Conservation (phyloP, 1,139 yeast species). For the Suhomyces anneliseae region DNA sequence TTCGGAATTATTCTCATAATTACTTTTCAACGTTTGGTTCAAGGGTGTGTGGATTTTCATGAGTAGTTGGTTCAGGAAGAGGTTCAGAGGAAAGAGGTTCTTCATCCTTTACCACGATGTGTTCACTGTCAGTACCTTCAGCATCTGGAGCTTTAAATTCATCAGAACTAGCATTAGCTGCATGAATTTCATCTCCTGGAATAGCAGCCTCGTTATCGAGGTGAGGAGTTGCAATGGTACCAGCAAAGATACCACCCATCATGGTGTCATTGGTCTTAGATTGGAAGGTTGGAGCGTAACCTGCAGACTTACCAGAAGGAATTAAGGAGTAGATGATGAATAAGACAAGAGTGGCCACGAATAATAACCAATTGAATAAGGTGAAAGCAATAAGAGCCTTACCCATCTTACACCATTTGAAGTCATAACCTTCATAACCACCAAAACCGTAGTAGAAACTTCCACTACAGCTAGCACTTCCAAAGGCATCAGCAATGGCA, state of each 20-base stretch:
- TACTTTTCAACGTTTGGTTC: background rate
- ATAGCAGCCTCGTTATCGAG: background rate
- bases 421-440: background rate
- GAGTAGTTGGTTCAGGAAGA: background rate
- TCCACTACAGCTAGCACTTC: conserved; percentile 20
- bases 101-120: background rate
- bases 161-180: background rate
- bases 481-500: conserved; percentile 26
- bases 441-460: background rate
- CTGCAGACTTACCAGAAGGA: conserved; percentile 16
- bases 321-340: conserved; percentile 22
- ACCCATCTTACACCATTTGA: conserved; percentile 22
- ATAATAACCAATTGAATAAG: conserved; percentile 31
- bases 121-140: background rate
- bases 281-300: background rate
- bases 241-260: conserved; percentile 5
- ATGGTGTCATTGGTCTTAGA: background rate
- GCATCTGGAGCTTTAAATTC: background rate
- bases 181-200: background rate
- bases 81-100: background rate
- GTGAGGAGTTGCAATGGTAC: background rate
- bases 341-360: conserved; percentile 22
- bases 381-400: conserved; percentile 34
- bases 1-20: too few relatives aligned
- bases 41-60: background rate